Percentiles rank a stretch among this genome's conserved stretches.
Evolutionary conservation across 495 filamentous ascomycete genomes (phyloP).

Genomic region (Wilcoxina mikolae): DNA sequence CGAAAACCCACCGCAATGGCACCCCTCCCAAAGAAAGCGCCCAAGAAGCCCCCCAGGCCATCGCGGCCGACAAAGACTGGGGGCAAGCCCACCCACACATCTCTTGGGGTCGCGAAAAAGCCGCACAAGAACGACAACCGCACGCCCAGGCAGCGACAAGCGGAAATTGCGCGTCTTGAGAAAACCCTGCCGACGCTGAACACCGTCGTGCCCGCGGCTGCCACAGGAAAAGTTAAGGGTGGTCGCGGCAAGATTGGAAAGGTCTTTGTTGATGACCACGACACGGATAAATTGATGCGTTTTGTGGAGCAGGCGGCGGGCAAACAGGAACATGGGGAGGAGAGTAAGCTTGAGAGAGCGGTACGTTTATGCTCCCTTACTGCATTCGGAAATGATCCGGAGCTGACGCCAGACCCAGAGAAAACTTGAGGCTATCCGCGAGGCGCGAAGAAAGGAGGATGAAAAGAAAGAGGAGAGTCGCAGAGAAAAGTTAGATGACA

Average conservation of each 20-base stretch:
- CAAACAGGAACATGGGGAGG: conserved; percentile 1
- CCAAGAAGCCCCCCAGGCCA: conserved; percentile 1
- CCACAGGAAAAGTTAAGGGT: conserved; percentile 1
- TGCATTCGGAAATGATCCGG: neutral
- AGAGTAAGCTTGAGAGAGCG: conserved; percentile 9
- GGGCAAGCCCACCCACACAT: neutral
- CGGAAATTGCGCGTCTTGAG: neutral
- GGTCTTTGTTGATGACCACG: conserved; percentile 9
- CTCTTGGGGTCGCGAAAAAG: neutral
- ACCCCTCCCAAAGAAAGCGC: conserved; percentile 1
- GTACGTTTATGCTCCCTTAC: neutral
- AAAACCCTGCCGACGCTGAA: conserved; percentile 6
- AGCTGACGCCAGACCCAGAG: neutral
- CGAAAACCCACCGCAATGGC: neutral
- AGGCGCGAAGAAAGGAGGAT: conserved; percentile 2
- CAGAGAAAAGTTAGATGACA: conserved; percentile 3
- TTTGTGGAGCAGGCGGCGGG: conserved; percentile 3
- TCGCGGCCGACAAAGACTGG: neutral
- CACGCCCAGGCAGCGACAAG: neutral
- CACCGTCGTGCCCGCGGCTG: conserved; percentile 3
- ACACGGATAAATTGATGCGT: neutral
- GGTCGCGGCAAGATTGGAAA: conserved; percentile 8
- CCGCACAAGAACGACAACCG: neutral
- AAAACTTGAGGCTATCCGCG: conserved; percentile 6
- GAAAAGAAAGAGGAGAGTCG: conserved; percentile 2